Conservation (phyloP, 1,284 basidiomycete species). For the Ustilago lituana region DNA sequence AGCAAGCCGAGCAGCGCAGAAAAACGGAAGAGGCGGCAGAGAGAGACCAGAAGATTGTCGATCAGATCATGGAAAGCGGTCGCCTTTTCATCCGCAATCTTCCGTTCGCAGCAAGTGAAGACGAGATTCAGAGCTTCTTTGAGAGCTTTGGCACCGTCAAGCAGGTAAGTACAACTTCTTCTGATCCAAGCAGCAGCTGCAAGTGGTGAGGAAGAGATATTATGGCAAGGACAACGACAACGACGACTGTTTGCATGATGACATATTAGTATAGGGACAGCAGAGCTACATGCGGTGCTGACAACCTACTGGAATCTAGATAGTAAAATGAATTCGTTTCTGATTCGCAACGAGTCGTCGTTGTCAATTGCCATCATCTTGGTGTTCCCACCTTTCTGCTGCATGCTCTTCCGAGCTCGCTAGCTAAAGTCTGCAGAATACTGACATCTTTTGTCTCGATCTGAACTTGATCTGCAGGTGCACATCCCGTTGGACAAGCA, state of each 20-base stretch:
- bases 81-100: slow-evolving; percentile 92
- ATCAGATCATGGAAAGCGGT: slow-evolving; percentile 78
- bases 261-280: slow-evolving; percentile 66
- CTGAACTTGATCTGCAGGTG: too few relatives aligned
- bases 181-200: too few relatives aligned
- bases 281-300: slow-evolving; percentile 55
- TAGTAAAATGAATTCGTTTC: slow-evolving; percentile 59
- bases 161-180: slow-evolving; percentile 69
- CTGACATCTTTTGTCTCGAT: slow-evolving; percentile 20
- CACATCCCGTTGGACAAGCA: slow-evolving; percentile 81
- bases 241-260: slow-evolving; percentile 45
- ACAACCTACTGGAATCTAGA: slow-evolving; percentile 64
- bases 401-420: too few relatives aligned
- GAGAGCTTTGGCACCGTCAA: slow-evolving; percentile 76
- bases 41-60: slow-evolving; percentile 65
- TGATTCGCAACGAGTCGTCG: slow-evolving; percentile 25
- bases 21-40: slow-evolving; percentile 45
- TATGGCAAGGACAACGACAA: neutral
- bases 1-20: slow-evolving; percentile 35
- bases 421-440: too few relatives aligned
- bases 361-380: neutral
- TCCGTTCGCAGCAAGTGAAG: slow-evolving; percentile 81
- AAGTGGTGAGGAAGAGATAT: neutral
- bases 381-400: too few relatives aligned
- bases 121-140: slow-evolving; percentile 79